Evolutionary conservation across 139 green algal genomes (phyloP).

Genomic region (Picochlorum sp.): DNA sequence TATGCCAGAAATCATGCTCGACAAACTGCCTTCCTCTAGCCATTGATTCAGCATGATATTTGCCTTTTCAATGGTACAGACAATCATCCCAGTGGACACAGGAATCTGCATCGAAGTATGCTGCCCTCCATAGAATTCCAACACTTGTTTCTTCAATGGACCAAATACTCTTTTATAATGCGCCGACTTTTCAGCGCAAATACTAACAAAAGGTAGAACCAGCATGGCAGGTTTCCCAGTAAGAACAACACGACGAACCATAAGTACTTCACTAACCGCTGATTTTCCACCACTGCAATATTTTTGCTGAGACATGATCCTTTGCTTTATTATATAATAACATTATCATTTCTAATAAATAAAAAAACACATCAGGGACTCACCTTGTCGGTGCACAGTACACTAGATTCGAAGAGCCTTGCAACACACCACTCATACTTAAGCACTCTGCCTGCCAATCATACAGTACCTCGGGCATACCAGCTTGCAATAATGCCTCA

Average conservation of each 20-base stretch:
- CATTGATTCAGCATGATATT: constrained; percentile 54
- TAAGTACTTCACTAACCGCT: constrained; percentile 74
- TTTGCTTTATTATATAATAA: too few species aligned
- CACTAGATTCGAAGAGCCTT: constrained; percentile 40
- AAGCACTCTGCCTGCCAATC: constrained; percentile 67
- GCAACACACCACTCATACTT: constrained; percentile 41
- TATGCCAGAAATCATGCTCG: constrained; percentile 35
- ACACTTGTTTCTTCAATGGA: constrained; percentile 8
- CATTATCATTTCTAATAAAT: too few species aligned
- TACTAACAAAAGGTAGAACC: constrained; percentile 51
- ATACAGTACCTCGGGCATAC: constrained; percentile 51
- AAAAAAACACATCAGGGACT: too few species aligned
- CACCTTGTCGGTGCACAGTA: constrained; percentile 82
- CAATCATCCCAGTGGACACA: constrained; percentile 35
- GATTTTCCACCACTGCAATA: constrained; percentile 78
- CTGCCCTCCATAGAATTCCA: constrained; percentile 15
- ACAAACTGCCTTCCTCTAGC: constrained; percentile 18
- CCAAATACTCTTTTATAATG: constrained; percentile 16
- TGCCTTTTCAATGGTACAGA: constrained; percentile 82
- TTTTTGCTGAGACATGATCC: too few species aligned
- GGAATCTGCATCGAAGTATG: constrained; percentile 1
- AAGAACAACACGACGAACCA: constrained; percentile 48
- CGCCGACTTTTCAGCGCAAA: constrained; percentile 51
- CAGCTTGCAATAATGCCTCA: too few species aligned
- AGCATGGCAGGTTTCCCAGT: constrained; percentile 17